Evolutionary conservation across 129 eudicot genomes (phyloP), one percentile per base, ranked within the genome.

Genomic region (Lactuca sativa): DNA sequence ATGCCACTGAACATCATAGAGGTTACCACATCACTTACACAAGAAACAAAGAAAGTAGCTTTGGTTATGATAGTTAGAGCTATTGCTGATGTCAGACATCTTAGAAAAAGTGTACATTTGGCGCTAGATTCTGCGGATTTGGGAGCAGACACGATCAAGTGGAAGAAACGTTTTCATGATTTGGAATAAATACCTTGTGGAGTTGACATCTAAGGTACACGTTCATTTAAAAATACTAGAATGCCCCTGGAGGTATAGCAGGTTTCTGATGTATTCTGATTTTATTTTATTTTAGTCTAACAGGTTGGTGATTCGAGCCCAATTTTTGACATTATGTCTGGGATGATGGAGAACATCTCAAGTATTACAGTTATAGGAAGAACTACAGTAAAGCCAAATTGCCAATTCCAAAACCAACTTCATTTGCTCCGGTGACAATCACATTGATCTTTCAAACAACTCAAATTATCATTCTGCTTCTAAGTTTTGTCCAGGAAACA

Each of bases 241-340:
- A 9, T 7, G 14, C 51, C n/a, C n/a, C n/a, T 33, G 4, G 3
- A 0, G 10, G n/a, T 0, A 4, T 44, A 1, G 51, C 30, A 49
- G 32, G 56, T 74, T 55, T 64, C 7, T 1, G n/a, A n/a, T n/a
- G n/a, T n/a, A n/a, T 0, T 56, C 56, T 51, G 9, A 8, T 25
- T 37, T 55, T 51, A 33, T 18, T 38, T 25, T 11, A 36, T 57
- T 21, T 51, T 74, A 76, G 69, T 78, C 33, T 69, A 79, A 75
- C 90, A 93, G 99, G 90, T 95, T 64, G 99, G 99, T 70, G 97
- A 90, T 76, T 92, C 97, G 32, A 90, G 99, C 62, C 91, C 86
- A 7, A 78, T 87, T 48, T 95, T 87, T 77, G 99, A 95, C 62
- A 87, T 85, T 68, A 95, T 95, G 97, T 95, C 99, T 44, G 87